Conservation (phyloP, 2,329 filamentous ascomycete genomes). For the Phaeosphaeriaceae sp. region DNA sequence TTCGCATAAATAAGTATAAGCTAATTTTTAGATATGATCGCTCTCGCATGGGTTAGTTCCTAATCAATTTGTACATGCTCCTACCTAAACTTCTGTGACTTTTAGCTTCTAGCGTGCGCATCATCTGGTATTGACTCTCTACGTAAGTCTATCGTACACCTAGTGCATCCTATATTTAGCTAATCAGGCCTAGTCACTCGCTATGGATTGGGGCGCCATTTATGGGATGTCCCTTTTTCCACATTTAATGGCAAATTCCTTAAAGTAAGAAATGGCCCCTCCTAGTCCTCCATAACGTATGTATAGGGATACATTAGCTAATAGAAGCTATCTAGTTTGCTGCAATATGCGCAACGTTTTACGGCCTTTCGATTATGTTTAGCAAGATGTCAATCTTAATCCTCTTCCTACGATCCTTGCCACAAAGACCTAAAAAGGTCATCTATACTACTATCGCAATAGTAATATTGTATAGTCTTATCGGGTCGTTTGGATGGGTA, state of each 20-base stretch:
- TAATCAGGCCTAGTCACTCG: constrained; percentile 5
- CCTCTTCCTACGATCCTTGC: constrained; percentile 6
- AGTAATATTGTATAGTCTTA: constrained; percentile 7
- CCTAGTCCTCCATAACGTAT: constrained; percentile 3
- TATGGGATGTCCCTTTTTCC: constrained; percentile 11
- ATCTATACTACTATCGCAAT: constrained; percentile 5
- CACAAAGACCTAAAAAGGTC: constrained; percentile 4
- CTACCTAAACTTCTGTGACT: constrained; percentile 5
- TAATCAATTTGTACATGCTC: not conserved
- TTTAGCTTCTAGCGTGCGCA: constrained; percentile 5
- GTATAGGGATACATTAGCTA: constrained; percentile 2
- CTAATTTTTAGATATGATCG: constrained; percentile 11
- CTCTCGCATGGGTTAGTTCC: constrained; percentile 8
- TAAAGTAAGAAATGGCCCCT: constrained; percentile 8
- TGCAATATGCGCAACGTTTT: constrained; percentile 5
- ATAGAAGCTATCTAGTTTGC: constrained; percentile 3
- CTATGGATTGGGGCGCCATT: constrained; percentile 9
- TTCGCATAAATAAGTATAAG: constrained; percentile 2
- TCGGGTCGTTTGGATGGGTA: constrained; percentile 7
- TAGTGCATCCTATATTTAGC: constrained; percentile 4
- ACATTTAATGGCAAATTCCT: constrained; percentile 10
- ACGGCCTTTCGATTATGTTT: constrained; percentile 10
- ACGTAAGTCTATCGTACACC: constrained; percentile 2
- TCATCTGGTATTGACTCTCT: constrained; percentile 4
- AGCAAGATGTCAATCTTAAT: constrained; percentile 9